A percentile compares a stretch with the other conserved stretches of the same genome.
phyloP scores from a whole-genome alignment of 305 asterid species.

The Petunia hybrid region DNA sequence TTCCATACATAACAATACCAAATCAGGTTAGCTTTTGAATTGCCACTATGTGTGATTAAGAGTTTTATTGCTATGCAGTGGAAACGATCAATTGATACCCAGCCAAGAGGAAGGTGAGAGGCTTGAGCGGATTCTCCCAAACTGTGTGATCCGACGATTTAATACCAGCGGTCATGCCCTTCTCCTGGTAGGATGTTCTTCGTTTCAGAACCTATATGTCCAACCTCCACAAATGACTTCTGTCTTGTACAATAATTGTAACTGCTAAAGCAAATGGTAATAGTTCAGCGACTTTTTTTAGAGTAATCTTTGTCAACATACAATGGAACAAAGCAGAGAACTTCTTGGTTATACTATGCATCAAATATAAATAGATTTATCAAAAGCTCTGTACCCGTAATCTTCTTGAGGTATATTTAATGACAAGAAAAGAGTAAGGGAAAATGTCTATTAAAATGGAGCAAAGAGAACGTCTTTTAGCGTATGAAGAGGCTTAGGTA shows the following conservation, averaged over 20 bases:
- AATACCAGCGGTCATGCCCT: conserved; percentile 69
- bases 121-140: conserved; percentile 57
- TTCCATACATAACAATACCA: conserved; percentile 16
- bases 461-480: neutral
- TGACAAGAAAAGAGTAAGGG: neutral
- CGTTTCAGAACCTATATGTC: neutral
- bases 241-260: neutral
- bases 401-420: neutral
- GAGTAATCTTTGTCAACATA: neutral
- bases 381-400: neutral
- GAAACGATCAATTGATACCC: conserved; percentile 75
- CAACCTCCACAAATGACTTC: neutral
- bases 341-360: neutral
- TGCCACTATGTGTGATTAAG: conserved; percentile 13
- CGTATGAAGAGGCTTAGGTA: conserved; percentile 19
- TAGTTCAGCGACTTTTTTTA: neutral
- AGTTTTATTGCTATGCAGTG: conserved; percentile 55
- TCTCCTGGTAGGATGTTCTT: conserved; percentile 65
- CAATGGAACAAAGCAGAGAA: neutral
- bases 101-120: conserved; percentile 76
- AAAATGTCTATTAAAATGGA: neutral
- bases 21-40: conserved; percentile 5
- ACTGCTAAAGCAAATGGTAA: conserved; percentile 24
- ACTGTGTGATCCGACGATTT: conserved; percentile 67
- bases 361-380: neutral